Percentiles rank a stretch among this genome's conserved stretches.
phyloP scores from a whole-genome alignment of 2,329 filamentous ascomycete species.

The Botrytis pseudocinerea region DNA sequence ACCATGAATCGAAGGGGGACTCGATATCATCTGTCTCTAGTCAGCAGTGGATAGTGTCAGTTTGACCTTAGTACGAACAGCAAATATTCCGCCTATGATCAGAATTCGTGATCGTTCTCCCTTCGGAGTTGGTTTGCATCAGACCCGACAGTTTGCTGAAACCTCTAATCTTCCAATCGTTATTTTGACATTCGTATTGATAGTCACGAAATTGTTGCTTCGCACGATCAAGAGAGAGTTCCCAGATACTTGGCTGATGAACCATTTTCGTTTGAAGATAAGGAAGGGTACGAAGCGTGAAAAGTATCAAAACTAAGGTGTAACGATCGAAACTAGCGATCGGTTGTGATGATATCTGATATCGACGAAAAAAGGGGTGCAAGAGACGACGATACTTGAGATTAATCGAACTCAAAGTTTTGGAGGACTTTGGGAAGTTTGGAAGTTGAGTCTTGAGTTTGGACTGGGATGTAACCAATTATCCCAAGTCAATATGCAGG shows the following conservation, averaged over 20 bases:
- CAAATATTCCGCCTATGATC: background rate
- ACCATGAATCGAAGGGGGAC: background rate
- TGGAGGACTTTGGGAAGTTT: background rate
- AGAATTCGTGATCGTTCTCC: background rate
- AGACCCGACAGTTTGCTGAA: background rate
- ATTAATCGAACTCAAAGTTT: background rate
- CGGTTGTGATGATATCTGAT: background rate
- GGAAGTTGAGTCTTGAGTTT: background rate
- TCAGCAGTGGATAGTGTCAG: background rate
- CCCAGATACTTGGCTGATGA: background rate
- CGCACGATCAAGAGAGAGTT: background rate
- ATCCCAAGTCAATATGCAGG: background rate
- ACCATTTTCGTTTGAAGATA: background rate
- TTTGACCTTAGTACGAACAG: background rate
- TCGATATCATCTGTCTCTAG: background rate
- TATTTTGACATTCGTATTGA: background rate
- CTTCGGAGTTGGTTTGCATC: background rate
- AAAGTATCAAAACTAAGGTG: background rate
- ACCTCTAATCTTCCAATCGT: background rate
- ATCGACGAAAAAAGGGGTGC: background rate
- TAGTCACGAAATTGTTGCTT: background rate
- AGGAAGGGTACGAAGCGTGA: rapidly evolving
- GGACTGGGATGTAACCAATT: too few relatives aligned
- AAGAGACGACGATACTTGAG: background rate
- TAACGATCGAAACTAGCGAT: background rate